Evolutionary conservation across 2,329 filamentous ascomycete species (phyloP), one percentile per base, ranked within the genome.

Genomic region (Mariannaea sp.): DNA sequence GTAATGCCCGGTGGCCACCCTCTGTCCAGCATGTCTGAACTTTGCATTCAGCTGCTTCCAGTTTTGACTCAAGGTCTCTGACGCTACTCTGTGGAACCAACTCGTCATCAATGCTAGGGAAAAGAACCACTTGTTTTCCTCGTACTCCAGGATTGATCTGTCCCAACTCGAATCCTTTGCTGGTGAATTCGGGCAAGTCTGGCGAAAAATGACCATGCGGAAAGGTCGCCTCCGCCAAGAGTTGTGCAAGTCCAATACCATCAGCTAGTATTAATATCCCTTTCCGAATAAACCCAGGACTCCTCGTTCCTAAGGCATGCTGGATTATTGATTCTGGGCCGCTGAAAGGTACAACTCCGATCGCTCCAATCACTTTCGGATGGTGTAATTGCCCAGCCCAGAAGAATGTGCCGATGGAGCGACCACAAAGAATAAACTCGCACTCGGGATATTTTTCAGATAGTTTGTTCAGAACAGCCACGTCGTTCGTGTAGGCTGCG

Each of bases 351-450:
- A 52, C 49, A 9, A 52, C 36, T 14, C 49, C 49, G n/a, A 52
- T 52, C 0, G 49, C 49, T 6, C 49, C 49, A 3, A 35, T 12
- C 10, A 52, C 49, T 6, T 17, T 41, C 3, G 17, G 27, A 13
- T 46, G 49, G 12, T 52, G 35, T 2, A 52, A 14, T 0, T 52
- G 49, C 8, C 29, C 16, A 1, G 49, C 30, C 49, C 49, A 52
- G 16, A 52, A 33, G 5, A 52, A 52, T 17, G 49, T 52, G 7
- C 49, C 49, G 2, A 52, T 45, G 4, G 49, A 52, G 7, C 49
- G 49, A 12, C 49, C 49, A 27, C 49, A 52, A 5, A 52, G 42
- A 12, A 52, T 45, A 6, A 52, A 33, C 5, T 39, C 27, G 8
- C 26, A 30, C 8, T 46, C 29, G 4, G 49, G 49, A 14, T 46